A percentile compares a stretch with the other conserved stretches of the same genome.
Evolutionary conservation across 2,329 filamentous ascomycete species (phyloP).

Genomic region (Pseudodiploospora longispora): DNA sequence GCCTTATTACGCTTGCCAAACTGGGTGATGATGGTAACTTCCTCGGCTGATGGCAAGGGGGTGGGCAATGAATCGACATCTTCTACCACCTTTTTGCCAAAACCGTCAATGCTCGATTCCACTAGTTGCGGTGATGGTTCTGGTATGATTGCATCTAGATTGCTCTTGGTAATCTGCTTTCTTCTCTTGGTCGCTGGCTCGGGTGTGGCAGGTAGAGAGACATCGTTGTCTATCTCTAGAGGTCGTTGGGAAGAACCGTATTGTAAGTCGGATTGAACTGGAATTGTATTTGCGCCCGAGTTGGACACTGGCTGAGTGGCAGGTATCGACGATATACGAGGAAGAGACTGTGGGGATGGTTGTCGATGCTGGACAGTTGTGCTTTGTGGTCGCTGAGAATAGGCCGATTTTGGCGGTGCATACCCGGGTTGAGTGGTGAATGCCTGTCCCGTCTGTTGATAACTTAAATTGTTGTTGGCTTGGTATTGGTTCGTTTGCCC

Average conservation of each 20-base stretch:
- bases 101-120: slow-evolving; percentile 22
- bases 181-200: slow-evolving; percentile 30
- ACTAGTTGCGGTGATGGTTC: slow-evolving; percentile 17
- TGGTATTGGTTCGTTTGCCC: slow-evolving; percentile 16
- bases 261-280: slow-evolving; percentile 3
- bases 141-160: slow-evolving; percentile 16
- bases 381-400: slow-evolving; percentile 8
- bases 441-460: slow-evolving; percentile 10
- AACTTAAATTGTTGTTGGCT: slow-evolving; percentile 7
- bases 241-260: slow-evolving; percentile 16
- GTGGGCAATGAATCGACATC: slow-evolving; percentile 25
- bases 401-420: slow-evolving; percentile 15
- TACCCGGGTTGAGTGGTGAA: slow-evolving; percentile 7
- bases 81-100: slow-evolving; percentile 22
- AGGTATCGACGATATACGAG: slow-evolving; percentile 2
- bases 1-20: slow-evolving; percentile 30
- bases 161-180: slow-evolving; percentile 25
- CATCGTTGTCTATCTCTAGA: slow-evolving; percentile 14
- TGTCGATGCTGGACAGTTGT: slow-evolving; percentile 7
- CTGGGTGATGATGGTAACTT: slow-evolving; percentile 26
- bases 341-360: slow-evolving; percentile 9
- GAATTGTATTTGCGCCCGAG: background rate
- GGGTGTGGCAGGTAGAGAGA: slow-evolving; percentile 12
- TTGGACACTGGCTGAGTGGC: slow-evolving; percentile 2
- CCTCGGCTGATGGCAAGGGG: slow-evolving; percentile 25